Evolutionary conservation across 1,139 yeast genomes (phyloP).

Genomic region (Blastobotrys buckinghamii): DNA sequence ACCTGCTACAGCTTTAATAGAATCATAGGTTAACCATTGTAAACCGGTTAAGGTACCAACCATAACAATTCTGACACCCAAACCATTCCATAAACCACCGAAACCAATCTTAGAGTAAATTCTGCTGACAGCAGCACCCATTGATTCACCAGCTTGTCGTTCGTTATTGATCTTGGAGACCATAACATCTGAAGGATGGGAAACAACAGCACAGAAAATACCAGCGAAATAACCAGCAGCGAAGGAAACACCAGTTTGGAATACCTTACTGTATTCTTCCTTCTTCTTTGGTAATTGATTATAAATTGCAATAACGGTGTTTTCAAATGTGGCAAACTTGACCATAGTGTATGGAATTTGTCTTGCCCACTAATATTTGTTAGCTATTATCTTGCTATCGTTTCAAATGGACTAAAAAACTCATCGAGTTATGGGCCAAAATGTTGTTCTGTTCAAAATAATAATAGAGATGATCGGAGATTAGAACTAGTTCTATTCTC

Average conservation of each 20-base stretch:
- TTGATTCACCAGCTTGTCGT: slow-evolving; percentile 58
- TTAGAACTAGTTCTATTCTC: no score
- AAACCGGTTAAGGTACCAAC: slow-evolving; percentile 93
- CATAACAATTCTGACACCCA: slow-evolving; percentile 91
- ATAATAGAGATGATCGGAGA: no score
- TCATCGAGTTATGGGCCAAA: no score
- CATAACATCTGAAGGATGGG: slow-evolving; percentile 98
- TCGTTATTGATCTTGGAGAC: slow-evolving; percentile 86
- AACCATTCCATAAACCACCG: slow-evolving; percentile 88
- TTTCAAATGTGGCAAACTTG: slow-evolving; percentile 89
- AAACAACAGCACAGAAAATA: slow-evolving; percentile 86
- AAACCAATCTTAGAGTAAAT: slow-evolving; percentile 82
- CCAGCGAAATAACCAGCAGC: slow-evolving; percentile 95
- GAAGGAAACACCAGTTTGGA: slow-evolving; percentile 92
- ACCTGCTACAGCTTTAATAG: slow-evolving; percentile 86
- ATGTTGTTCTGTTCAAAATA: no score
- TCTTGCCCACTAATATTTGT: slow-evolving; percentile 38
- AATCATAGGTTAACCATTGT: slow-evolving; percentile 95
- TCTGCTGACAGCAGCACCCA: slow-evolving; percentile 60
- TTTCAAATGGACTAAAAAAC: no score
- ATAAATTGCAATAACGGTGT: slow-evolving; percentile 51
- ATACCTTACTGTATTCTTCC: slow-evolving; percentile 48
- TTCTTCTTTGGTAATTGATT: slow-evolving; percentile 29
- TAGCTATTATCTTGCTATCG: no score
- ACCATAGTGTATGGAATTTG: slow-evolving; percentile 97